Evolutionary conservation across 306 rosid genomes (phyloP), one percentile per base, ranked within the genome.

Genomic region (Cicer arietinum): DNA sequence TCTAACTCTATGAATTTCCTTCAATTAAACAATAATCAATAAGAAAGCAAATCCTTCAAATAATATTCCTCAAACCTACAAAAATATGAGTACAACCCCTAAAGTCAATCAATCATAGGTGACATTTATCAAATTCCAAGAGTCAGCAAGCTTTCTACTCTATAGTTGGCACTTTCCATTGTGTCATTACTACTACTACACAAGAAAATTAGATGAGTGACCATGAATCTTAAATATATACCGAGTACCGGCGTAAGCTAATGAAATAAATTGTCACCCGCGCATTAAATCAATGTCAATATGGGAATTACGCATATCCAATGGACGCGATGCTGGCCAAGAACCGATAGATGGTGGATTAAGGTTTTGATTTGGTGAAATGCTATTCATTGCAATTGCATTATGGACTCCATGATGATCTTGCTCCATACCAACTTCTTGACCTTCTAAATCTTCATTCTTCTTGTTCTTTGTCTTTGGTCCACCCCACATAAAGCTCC

Each of bases 261-360:
- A 20, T 12, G 16, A 45, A 45, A 53, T 16, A 43, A 69, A 50
- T 53, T 44, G 79, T 89, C 85, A 92, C 77, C 98, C 98, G 7
- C 98, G 96, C 98, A 90, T 92, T 88, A 95, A 85, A 86, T 95
- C 97, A 44, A 95, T 95, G 92, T 89, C 99, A 0, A 85, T 85
- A 71, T 92, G 98, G 45, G 91, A 82, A 40, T 86, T 90, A 39
- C 90, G 95, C 91, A 94, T 91, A 58, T 94, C 97, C 91, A 87
- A 25, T 0, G 84, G 67, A 51, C 88, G 92, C 9, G 96, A 82
- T 2, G 89, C 76, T 13, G 93, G 89, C 99, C 99, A 95, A 3
- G 87, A 79, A 7, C 87, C 85, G 58, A 86, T 43, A 6, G 97
- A 65, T n/a, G 96, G 67, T 14, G 90, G 88, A 52, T 87, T 81